These are phyloP conservation scores for Wallacemonas sp. DNA, from an alignment of 208 protist species.

Conservation along the genomic window DNA sequence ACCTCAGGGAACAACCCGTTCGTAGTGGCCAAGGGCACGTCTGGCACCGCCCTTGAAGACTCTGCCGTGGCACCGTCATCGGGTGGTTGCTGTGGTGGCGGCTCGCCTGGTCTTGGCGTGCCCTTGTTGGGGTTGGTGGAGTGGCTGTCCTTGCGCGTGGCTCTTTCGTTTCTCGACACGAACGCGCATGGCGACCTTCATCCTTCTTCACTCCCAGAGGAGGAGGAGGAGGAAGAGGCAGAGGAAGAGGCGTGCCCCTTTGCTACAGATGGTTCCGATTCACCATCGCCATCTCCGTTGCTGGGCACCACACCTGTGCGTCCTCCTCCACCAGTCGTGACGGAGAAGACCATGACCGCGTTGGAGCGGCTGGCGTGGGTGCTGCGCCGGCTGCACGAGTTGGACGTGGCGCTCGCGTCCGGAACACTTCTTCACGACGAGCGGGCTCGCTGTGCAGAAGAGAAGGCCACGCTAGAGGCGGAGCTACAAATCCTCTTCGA, in stretches of 20 bases:
- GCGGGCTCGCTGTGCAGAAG: slow-evolving; percentile 8
- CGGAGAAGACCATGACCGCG: slow-evolving; percentile 6
- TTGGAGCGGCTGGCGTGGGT: slow-evolving; percentile 24
- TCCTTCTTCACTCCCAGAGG: background rate
- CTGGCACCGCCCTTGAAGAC: background rate
- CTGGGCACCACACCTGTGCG: background rate
- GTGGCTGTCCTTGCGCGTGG: slow-evolving; percentile 39
- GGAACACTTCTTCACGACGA: slow-evolving; percentile 12
- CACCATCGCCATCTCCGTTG: background rate
- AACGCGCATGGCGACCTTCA: slow-evolving; percentile 31
- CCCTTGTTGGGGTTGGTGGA: slow-evolving; percentile 50
- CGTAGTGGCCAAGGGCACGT: background rate
- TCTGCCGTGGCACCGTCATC: background rate
- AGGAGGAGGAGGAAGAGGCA: background rate
- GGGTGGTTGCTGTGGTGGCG: slow-evolving; percentile 1
- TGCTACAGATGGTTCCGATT: no score
- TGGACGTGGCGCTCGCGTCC: slow-evolving; percentile 17
- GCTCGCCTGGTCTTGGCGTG: slow-evolving; percentile 7
- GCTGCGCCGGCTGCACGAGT: slow-evolving; percentile 19
- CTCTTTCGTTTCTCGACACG: slow-evolving; percentile 24
- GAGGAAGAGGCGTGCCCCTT: no score
- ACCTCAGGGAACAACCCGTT: background rate
- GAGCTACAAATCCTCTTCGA: slow-evolving; percentile 30
- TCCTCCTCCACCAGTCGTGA: background rate
- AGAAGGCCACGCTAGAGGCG: slow-evolving; percentile 22